A percentile compares a stretch with the other conserved stretches of the same genome.
phyloP scores from a whole-genome alignment of 2,329 filamentous ascomycete species.

The Alternaria brassicicola region DNA sequence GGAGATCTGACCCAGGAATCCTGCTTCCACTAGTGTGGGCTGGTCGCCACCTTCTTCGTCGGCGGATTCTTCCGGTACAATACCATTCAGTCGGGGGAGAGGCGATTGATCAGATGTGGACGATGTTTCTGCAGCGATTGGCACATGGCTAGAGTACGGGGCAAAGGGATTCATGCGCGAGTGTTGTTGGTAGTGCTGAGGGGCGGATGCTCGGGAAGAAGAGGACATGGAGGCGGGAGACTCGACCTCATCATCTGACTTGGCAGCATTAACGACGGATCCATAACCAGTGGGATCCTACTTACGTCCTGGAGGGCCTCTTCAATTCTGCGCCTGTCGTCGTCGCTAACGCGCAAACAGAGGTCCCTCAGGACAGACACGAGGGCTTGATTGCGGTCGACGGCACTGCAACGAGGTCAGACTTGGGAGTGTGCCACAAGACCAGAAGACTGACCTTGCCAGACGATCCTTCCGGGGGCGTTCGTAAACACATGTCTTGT shows the following conservation, averaged over 20 bases:
- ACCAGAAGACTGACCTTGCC: constrained; percentile 26
- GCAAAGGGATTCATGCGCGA: background rate
- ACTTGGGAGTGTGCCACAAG: background rate
- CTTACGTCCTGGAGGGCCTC: constrained; percentile 18
- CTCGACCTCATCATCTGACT: constrained; percentile 7
- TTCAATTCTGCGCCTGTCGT: constrained; percentile 18
- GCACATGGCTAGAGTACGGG: background rate
- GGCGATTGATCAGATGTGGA: background rate
- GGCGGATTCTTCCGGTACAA: background rate
- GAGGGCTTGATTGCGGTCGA: constrained; percentile 21
- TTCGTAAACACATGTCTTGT: constrained; percentile 37
- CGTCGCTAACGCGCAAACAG: constrained; percentile 15
- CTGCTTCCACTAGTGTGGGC: constrained; percentile 5
- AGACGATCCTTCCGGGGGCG: constrained; percentile 36
- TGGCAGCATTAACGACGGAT: background rate
- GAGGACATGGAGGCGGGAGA: constrained; percentile 1
- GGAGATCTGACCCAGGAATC: constrained; percentile 23
- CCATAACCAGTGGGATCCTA: background rate
- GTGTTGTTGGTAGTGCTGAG: background rate
- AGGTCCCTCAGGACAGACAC: constrained; percentile 22
- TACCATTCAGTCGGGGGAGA: background rate
- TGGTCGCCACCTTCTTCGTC: background rate
- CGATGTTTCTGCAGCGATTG: background rate
- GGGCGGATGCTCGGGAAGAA: constrained; percentile 3
- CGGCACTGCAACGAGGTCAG: constrained; percentile 14